Base-by-base conservation (phyloP, 2,329 filamentous ascomycete species). In the Hymenoscyphus albidus region DNA sequence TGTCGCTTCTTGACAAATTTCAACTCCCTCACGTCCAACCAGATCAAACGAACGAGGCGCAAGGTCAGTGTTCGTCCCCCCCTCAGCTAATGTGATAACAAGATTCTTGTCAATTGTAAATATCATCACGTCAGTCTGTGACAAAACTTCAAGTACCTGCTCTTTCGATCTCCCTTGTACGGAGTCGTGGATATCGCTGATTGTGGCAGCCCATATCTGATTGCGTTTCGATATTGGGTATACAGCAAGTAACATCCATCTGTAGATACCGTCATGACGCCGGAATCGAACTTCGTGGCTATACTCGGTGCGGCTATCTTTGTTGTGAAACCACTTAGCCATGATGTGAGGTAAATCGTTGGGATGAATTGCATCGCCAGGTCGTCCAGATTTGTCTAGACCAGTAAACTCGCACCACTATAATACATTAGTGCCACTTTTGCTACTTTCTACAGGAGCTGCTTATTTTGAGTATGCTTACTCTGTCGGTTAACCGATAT, bases 331-430 rank as follows among this genome's bases (percentile, higher is more conserved):
- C 69, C 67, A 71, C 22, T 58, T 64, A 22, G 35, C n/a, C 22
- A 63, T 6, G 2, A 72, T 51, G 4, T 12, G 18, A 9, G 62
- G 63, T 1, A 69, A 48, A 55, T 72, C 70, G 1, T 70, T 65
- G 2, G 65, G 64, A 61, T 71, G 67, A 14, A 71, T 64, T 7
- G 61, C 67, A 3, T 59, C 6, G 3, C 64, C 68, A 32, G 67
- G 14, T 12, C 66, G 67, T 38, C 67, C 62, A 60, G 68, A 63
- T 58, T 57, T 62, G 4, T 51, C 61, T 42, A 72, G 58, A n/a
- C 70, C 70, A 14, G 70, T 71, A 32, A 69, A 72, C 12, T 70
- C 58, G 57, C 70, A 72, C 70, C 70, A 72, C 70, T 71, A n/a
- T 32, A 35, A 2, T 27, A 12, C 16, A 27, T 6, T 18, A 22